A percentile compares a stretch with the other conserved stretches of the same genome.
These are phyloP conservation scores for Miscanthus lutarioriparius DNA, from an alignment of 176 grass and related monocot species.

Conservation along the genomic window DNA sequence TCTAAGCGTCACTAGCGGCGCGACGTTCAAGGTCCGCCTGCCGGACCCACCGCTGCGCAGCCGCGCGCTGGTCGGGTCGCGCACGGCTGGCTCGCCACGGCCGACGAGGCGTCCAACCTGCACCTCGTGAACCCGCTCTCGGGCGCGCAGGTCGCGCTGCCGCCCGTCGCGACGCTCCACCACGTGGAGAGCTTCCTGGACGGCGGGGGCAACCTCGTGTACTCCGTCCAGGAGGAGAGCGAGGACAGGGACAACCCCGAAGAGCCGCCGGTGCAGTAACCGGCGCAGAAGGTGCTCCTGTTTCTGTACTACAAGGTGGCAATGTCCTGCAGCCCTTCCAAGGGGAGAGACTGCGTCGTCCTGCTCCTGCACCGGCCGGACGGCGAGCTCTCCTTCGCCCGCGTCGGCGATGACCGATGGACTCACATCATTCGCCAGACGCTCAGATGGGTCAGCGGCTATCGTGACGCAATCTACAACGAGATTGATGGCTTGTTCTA, in stretches of 20 bases:
- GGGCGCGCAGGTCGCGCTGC: not conserved
- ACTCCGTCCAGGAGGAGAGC: not conserved
- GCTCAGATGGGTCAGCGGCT: not conserved
- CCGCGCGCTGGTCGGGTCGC: too few species aligned
- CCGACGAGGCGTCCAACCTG: conserved; percentile 11
- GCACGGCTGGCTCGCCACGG: conserved; percentile 11
- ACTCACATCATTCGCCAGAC: not conserved
- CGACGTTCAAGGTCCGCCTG: not conserved
- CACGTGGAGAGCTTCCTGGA: not conserved
- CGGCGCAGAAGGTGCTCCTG: not conserved
- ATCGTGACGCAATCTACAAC: not conserved
- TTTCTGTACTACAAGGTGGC: not conserved
- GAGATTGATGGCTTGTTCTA: not conserved
- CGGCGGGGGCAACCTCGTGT: not conserved
- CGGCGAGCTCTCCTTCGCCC: not conserved
- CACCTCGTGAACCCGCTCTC: conserved; percentile 19
- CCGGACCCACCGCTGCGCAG: not conserved
- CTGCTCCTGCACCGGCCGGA: not conserved
- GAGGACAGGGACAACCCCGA: not conserved
- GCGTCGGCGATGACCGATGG: not conserved
- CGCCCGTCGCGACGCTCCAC: not conserved
- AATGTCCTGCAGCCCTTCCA: not conserved
- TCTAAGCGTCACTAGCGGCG: not conserved
- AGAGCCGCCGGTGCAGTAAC: not conserved
- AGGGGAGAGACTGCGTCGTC: not conserved